A percentile compares a stretch with the other conserved stretches of the same genome.
phyloP scores from a whole-genome alignment of 1,284 basidiomycete species.

The Irpex sp. region DNA sequence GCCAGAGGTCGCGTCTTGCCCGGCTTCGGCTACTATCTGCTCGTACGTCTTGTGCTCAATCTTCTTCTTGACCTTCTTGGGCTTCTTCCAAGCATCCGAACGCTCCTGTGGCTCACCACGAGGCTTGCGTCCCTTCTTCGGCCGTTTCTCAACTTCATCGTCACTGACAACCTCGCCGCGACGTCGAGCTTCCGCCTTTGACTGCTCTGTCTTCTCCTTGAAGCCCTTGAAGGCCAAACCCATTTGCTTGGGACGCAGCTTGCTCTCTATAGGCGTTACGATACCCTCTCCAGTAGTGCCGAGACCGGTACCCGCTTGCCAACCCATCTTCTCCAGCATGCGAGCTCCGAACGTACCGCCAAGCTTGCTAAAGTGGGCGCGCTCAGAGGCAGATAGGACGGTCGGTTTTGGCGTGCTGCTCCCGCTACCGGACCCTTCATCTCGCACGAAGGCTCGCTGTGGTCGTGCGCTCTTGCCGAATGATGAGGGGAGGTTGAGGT shows the following conservation, averaged over 20 bases:
- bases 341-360: conserved; percentile 77
- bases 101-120: conserved; percentile 45
- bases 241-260: conserved; percentile 77
- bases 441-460: conserved; percentile 57
- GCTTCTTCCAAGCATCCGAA: conserved; percentile 76
- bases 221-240: conserved; percentile 89
- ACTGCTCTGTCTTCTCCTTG: conserved; percentile 84
- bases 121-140: conserved; percentile 40
- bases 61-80: conserved; percentile 80
- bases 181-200: conserved; percentile 77
- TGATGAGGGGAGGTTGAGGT: conserved; percentile 35
- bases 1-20: conserved; percentile 50
- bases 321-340: conserved; percentile 93
- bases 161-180: conserved; percentile 75
- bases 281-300: conserved; percentile 82
- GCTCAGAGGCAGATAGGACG: conserved; percentile 63
- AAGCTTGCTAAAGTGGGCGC: conserved; percentile 77
- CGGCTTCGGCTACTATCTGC: conserved; percentile 85
- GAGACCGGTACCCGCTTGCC: conserved; percentile 83
- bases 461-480: conserved; percentile 38
- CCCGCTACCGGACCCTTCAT: conserved; percentile 29
- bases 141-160: conserved; percentile 58
- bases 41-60: conserved; percentile 95
- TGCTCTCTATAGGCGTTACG: conserved; percentile 83
- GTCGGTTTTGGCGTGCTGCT: conserved; percentile 42